Base-by-base conservation (phyloP, 2,329 filamentous ascomycete species). In the Aulographum hederae region DNA sequence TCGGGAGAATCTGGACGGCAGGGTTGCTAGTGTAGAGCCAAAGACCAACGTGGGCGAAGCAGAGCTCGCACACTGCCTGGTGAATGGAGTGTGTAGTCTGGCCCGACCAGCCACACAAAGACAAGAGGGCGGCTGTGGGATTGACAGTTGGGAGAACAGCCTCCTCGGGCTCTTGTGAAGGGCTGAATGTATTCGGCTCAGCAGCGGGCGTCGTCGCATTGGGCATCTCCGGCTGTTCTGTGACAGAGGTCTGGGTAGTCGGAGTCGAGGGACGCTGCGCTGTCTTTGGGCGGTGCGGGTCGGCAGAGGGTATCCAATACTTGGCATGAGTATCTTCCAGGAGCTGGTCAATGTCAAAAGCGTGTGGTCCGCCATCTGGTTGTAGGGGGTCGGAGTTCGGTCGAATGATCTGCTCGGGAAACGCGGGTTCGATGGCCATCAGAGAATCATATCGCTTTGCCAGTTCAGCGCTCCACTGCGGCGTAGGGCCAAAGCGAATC, bases 31-130 rank as follows among this genome's bases (percentile, higher is more conserved):
- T 41, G 51, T 92, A 95, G 61, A 98, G 77, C 89, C 89, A 98
- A 2, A 98, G 63, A 0, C 89, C 89, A 0, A 95, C 62, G 2
- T 85, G 73, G 36, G 89, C 73, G 46, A 92, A 78, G 49, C 89
- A 98, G 14, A 81, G 79, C 36, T 76, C 67, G 51, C 89, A 98
- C 4, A 73, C 73, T 4, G 79, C 74, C 12, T 86, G 69, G 37
- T 81, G 78, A 26, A 75, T 71, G 15, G 77, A 69, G 2, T 70
- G 57, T 34, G 47, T 73, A 52, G 44, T 72, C 54, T 47, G 63
- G 54, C 56, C 60, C n/a, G 48, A 46, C 60, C 61, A 65, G 37
- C 61, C 60, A 37, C 58, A 60, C 12, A 28, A 16, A 28, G 27
- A n/a, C 10, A 28, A 16, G 8, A 16, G 10, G 8, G 15, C 27